Evolutionary conservation across 345 rosid species (phyloP).

Genomic region (Pelargonium nanum): DNA sequence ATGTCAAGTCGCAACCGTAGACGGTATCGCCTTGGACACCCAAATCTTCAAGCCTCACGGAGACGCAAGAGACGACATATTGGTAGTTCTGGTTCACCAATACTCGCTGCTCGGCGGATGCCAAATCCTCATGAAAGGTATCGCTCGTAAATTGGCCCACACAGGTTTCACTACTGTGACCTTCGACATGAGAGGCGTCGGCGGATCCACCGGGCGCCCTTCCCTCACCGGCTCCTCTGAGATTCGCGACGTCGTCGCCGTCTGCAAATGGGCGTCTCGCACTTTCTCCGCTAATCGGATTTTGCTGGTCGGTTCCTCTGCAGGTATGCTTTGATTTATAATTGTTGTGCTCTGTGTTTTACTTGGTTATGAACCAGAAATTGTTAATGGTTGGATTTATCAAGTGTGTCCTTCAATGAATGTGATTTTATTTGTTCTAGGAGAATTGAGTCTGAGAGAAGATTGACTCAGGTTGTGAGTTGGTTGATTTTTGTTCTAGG

Average conservation of each 20-base stretch:
- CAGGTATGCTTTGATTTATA: neutral
- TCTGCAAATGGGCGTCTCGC: conserved; percentile 13
- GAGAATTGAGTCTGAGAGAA: too few relatives aligned
- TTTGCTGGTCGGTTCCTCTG: neutral
- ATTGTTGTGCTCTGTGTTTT: too few relatives aligned
- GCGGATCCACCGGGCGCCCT: conserved; percentile 11
- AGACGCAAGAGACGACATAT: neutral
- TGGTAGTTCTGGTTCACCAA: conserved; percentile 16
- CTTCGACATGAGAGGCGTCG: conserved; percentile 22
- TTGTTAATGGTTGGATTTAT: neutral
- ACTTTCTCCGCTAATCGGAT: neutral
- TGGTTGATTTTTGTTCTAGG: too few relatives aligned
- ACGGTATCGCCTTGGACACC: conserved; percentile 9
- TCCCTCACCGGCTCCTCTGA: conserved; percentile 15
- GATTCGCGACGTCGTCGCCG: conserved; percentile 13
- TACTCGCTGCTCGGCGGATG: conserved; percentile 14
- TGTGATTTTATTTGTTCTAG: too few relatives aligned
- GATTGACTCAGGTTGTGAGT: too few relatives aligned
- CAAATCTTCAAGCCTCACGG: conserved; percentile 14
- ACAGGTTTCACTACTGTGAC: conserved; percentile 13
- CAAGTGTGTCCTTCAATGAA: neutral
- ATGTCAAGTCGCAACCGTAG: neutral
- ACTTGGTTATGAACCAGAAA: neutral
- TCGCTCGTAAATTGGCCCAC: conserved; percentile 10
- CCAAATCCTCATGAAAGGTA: conserved; percentile 13